Percentiles rank a stretch among this genome's conserved stretches.
Evolutionary conservation across 352 stramenopile genomes (phyloP).

Genomic region (Plasmopara halstedii): DNA sequence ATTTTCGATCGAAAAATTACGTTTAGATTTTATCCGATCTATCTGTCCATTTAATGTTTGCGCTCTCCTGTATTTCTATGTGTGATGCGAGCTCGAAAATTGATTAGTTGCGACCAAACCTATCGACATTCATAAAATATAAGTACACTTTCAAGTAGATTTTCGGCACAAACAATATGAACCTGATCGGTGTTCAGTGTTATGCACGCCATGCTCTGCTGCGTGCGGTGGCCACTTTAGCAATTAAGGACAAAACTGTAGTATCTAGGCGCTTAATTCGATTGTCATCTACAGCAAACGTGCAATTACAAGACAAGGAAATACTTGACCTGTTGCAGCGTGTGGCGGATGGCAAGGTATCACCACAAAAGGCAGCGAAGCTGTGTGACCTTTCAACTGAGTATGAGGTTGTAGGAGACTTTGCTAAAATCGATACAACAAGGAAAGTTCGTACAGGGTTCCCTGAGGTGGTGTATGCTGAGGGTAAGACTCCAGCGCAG

Average conservation of each 20-base stretch:
- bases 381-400: conserved; percentile 15
- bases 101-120: too few relatives aligned
- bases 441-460: conserved; percentile 88
- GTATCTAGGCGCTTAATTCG: too few relatives aligned
- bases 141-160: too few relatives aligned
- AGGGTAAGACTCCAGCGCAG: conserved; percentile 89
- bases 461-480: conserved; percentile 92
- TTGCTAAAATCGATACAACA: conserved; percentile 86
- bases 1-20: too few relatives aligned
- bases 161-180: too few relatives aligned
- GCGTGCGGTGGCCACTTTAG: not conserved
- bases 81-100: too few relatives aligned
- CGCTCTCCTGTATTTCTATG: too few relatives aligned
- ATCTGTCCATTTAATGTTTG: too few relatives aligned
- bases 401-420: conserved; percentile 49
- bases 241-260: not conserved
- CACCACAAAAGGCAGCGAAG: conserved; percentile 20
- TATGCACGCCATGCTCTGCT: too few relatives aligned
- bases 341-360: conserved; percentile 47
- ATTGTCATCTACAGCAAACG: conserved; percentile 14
- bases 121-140: too few relatives aligned
- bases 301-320: conserved; percentile 14
- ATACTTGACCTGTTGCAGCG: conserved; percentile 44
- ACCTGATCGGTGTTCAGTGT: too few relatives aligned
- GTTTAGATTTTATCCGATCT: too few relatives aligned